Base-by-base conservation (phyloP, 306 rosid species). In the Neltuma alba region DNA sequence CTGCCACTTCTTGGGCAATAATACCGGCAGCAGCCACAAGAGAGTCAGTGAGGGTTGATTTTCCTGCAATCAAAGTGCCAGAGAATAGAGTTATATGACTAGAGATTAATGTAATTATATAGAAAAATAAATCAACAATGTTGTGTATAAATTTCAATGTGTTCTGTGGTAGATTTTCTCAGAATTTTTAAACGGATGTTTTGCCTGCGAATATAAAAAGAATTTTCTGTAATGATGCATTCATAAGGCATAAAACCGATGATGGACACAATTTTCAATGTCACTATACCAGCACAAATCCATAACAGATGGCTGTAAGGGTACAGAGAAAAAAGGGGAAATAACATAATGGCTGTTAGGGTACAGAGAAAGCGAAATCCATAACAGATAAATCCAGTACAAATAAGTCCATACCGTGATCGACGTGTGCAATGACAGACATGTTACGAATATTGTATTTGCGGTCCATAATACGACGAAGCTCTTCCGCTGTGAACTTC, bases 11-110 rank as follows among this genome's bases (percentile, higher is more conserved):
- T 70, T 92, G 97, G 1, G 98, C 97, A 57, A 94, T 92, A 81
- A 94, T 94, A n/a, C 98, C 98, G 6, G 98, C 98, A 66, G 98
- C 98, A 83, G 98, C 97, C 20, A 94, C 98, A 3, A 94, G 92
- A 27, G 97, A 94, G 68, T 94, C 98, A 0, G 98, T 94, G 68
- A 94, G 97, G 0, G 98, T 92, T 0, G 94, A 92, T 79, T 92
- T 91, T 31, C 94, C 94, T 89, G 92, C 68, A 67, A 30, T 71
- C 11, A 3, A 9, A 33, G 45, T 44, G 30, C 18, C 67, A 34
- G n/a, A 28, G 7, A 10, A 44, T 2, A 40, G 27, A 3, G 37
- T 65, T 18, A 62, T 33, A 18, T 23, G 36, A 30, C 33, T 9
- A 28, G n/a, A 7, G 62, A 52, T n/a, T n/a, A 48, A 1, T 9